Base-by-base conservation (phyloP, 257 asterid genomes). In the Solanum lycopersicoides region DNA sequence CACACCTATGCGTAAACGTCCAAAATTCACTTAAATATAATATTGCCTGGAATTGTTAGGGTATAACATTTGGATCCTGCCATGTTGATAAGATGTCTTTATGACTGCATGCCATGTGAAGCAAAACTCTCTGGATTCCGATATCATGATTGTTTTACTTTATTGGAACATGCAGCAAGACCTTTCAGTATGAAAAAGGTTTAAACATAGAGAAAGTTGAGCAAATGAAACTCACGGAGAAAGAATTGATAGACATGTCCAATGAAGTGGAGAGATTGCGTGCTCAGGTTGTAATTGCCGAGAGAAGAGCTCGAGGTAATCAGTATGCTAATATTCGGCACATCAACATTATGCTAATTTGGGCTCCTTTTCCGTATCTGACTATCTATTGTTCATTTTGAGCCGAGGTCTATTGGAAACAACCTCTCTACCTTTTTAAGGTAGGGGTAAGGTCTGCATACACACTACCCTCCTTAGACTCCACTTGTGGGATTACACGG, bases 171-270 rank as follows among this genome's bases (percentile, higher is more conserved):
- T 82, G 85, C 85, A 97, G 99, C 76, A 89, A 90, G 89, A 93
- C 95, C 30, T 97, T 97, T 66, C 95, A 93, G 89, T 87, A 89
- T n/a, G 98, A 96, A 88, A 97, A 96, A 88, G 91, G 94, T 74
- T 42, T 86, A 53, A 97, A 96, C 90, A 86, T 59, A 23, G 94
- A 91, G 69, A 94, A 95, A 91, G 98, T 97, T 83, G 94, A 94
- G 82, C 88, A 92, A 86, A 85, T 95, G 99, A 89, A 92, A 91
- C 85, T 72, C 34, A 71, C 90, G 93, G 99, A 96, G 96, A 93
- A 90, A 90, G 92, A 97, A 77, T 88, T 97, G 85, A 90, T 95
- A 69, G 91, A 79, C 73, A 85, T 92, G 94, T 91, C 90, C 84
- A 93, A 63, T 60, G 96, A 97, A 92, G 92, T 92, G 60, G 98